phyloP scores from a whole-genome alignment of 2,329 filamentous ascomycete species.

The Arthrobotrys pseudoclavata region DNA sequence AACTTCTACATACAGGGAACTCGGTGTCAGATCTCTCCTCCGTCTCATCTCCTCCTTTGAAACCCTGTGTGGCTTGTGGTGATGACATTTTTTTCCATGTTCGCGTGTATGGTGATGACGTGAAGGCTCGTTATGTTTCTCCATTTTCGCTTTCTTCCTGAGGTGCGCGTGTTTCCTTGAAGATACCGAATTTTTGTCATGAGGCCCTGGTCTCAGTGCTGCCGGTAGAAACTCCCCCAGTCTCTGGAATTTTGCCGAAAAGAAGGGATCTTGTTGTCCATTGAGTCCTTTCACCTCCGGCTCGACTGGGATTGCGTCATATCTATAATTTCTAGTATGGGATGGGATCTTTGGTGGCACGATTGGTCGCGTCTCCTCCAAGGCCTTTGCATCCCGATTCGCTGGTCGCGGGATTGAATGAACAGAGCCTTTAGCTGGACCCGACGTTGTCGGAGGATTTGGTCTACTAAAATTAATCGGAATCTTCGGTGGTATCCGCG shows the following conservation, averaged over 20 bases:
- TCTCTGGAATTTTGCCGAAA: not conserved
- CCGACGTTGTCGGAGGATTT: not conserved
- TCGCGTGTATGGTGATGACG: constrained; percentile 1
- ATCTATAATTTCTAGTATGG: constrained; percentile 6
- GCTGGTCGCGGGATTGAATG: not conserved
- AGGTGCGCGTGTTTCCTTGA: not conserved
- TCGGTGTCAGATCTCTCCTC: not conserved
- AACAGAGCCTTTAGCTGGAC: not conserved
- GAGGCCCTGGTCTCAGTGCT: not conserved
- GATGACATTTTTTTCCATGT: not conserved
- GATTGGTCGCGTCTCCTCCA: not conserved
- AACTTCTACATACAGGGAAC: not conserved
- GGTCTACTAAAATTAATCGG: constrained; percentile 14
- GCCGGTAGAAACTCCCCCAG: not conserved
- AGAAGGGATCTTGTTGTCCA: not conserved
- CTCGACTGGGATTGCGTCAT: not conserved
- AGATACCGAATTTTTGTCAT: not conserved
- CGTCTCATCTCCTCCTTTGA: not conserved
- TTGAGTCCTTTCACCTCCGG: not conserved
- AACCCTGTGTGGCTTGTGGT: not conserved
- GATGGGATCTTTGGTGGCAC: constrained; percentile 30
- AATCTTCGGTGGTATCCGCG: constrained; percentile 22
- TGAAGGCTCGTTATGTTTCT: not conserved
- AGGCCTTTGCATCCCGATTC: not conserved
- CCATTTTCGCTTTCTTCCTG: not conserved